Base-by-base conservation (phyloP, 768 basidiomycete genomes). In the Suillus tomentosus region DNA sequence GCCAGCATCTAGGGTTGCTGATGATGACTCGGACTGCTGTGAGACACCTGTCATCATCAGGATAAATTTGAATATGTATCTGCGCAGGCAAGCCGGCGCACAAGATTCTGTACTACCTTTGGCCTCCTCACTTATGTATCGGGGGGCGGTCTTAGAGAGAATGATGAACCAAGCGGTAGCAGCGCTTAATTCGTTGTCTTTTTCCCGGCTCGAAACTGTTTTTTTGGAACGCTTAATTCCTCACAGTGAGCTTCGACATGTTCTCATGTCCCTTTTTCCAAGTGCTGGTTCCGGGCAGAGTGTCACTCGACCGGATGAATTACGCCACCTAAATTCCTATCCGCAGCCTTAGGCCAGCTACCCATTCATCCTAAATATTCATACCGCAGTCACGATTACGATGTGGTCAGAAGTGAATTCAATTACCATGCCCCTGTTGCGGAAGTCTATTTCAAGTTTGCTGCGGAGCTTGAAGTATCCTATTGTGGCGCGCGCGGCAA, bases 371-470 rank as follows among this genome's bases (percentile, higher is more conserved):
- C 37, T 57, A 24, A 42, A 42, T 13, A 42, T 40, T 40, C 39
- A 40, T 27, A 40, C 56, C 24, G 24, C 39, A 27, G 15, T 40
- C 39, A 40, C 15, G 5, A 9, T 42, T 39, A 40, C 24, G 39
- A 40, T 57, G 17, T 15, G 22, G 24, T 27, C 24, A 19, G 56
- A 58, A 58, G 40, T 24, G 19, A 58, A 24, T 6, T 19, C 27
- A 42, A 24, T 27, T 19, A 31, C 17, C 24, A 19, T 42, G 11
- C 24, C 39, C 56, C 39, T 58, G 57, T 42, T 17, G 39, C 39
- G 40, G 40, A 58, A 58, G 40, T 42, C 57, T 58, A 58, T 58
- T 58, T 42, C 39, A 3, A 58, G 56, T 58, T 9, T 40, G 17
- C 24, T 42, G 27, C 57, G 57, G 57, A 58, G 11, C 57, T 58